Percentiles rank a stretch among this genome's conserved stretches.
phyloP scores from a whole-genome alignment of 768 basidiomycete genomes.

The Mycena latifolia region DNA sequence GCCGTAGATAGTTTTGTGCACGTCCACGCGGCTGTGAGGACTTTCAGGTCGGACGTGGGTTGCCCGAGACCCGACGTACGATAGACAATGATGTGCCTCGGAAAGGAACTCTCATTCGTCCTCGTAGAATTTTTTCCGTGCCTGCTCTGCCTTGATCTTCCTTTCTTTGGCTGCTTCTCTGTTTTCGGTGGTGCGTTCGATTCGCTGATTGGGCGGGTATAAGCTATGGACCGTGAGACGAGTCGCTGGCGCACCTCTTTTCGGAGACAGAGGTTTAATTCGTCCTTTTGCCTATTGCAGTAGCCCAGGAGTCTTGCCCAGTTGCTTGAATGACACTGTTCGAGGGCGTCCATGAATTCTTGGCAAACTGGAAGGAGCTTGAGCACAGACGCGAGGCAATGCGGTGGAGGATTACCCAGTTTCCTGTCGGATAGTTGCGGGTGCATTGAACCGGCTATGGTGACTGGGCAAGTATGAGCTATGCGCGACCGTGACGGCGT shows the following conservation, averaged over 20 bases:
- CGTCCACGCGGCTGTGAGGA: constrained; percentile 15
- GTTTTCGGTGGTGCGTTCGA: constrained; percentile 70
- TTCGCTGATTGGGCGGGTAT: constrained; percentile 56
- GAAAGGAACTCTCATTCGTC: constrained; percentile 51
- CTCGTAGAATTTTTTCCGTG: constrained; percentile 71
- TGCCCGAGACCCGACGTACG: constrained; percentile 16
- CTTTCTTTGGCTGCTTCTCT: constrained; percentile 71
- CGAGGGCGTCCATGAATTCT: constrained; percentile 83
- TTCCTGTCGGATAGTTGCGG: constrained; percentile 79
- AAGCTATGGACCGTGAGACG: constrained; percentile 6
- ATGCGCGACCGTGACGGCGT: too few species aligned
- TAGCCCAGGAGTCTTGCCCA: constrained; percentile 78
- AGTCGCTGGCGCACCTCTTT: constrained; percentile 66
- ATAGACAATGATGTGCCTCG: constrained; percentile 42
- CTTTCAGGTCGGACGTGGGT: neutral
- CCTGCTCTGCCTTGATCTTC: constrained; percentile 68
- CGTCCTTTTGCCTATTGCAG: constrained; percentile 77
- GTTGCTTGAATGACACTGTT: constrained; percentile 72
- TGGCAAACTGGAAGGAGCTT: constrained; percentile 65
- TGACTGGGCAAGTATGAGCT: too few species aligned
- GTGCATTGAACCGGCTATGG: constrained; percentile 64
- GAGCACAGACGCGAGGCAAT: constrained; percentile 10
- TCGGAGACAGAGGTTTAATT: constrained; percentile 77
- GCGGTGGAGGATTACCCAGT: constrained; percentile 54
- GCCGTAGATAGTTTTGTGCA: neutral